These are phyloP conservation scores for Solanum dulcamara DNA, from an alignment of 257 asterid species.

Conservation along the genomic window DNA sequence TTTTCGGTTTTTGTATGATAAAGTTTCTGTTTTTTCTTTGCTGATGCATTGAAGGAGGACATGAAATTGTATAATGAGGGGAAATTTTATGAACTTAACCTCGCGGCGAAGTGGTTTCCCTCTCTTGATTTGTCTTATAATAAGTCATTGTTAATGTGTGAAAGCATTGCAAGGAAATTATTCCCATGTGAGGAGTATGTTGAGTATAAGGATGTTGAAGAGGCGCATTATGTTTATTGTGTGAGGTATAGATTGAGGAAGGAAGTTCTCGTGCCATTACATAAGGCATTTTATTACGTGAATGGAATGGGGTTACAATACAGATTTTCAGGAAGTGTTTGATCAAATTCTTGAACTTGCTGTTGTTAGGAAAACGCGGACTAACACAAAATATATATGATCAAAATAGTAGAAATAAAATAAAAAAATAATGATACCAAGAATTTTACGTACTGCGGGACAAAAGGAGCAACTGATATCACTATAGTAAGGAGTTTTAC, in stretches of 20 bases:
- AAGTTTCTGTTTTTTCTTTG: background rate
- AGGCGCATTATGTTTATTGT: background rate
- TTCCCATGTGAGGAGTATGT: background rate
- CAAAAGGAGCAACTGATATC: too few species aligned
- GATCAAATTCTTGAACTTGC: background rate
- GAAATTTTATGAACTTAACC: background rate
- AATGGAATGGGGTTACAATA: background rate
- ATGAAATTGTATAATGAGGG: background rate
- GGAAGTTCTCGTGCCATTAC: background rate
- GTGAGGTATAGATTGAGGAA: background rate
- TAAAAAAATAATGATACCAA: too few species aligned
- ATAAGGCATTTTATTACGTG: background rate
- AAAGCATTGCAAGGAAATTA: background rate
- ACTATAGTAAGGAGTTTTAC: too few species aligned
- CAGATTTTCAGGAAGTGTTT: background rate
- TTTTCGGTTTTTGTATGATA: slow-evolving; percentile 2
- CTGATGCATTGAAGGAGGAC: background rate
- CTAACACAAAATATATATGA: too few species aligned
- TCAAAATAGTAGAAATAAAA: too few species aligned
- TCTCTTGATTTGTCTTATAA: slow-evolving; percentile 5
- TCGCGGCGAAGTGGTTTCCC: slow-evolving; percentile 13
- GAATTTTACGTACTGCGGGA: too few species aligned
- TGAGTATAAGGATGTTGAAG: background rate
- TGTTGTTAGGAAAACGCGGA: too few species aligned
- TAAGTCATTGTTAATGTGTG: slow-evolving; percentile 1